Percentiles rank a stretch among this genome's conserved stretches.
Evolutionary conservation across 1,139 yeast species (phyloP).

Genomic region (Taphrina populina): DNA sequence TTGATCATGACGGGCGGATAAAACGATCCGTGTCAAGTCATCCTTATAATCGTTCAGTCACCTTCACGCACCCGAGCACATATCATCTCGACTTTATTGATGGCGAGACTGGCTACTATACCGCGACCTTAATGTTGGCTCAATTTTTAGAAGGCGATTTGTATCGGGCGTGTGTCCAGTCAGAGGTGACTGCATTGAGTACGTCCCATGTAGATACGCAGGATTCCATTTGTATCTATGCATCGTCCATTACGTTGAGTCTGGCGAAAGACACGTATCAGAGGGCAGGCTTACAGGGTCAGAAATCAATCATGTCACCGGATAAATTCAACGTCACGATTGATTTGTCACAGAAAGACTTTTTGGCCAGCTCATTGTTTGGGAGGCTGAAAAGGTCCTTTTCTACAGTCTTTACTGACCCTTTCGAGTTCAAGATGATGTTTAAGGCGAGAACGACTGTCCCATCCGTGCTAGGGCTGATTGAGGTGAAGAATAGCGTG

Average conservation of each 20-base stretch:
- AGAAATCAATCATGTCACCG: neutral
- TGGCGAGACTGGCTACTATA: neutral
- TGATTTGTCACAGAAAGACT: constrained; percentile 19
- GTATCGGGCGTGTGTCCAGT: neutral
- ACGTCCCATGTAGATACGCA: constrained; percentile 2
- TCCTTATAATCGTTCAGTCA: constrained; percentile 11
- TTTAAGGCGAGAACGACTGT: neutral
- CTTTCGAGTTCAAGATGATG: neutral
- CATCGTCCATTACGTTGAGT: constrained; percentile 15
- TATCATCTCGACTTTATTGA: neutral
- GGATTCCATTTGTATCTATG: constrained; percentile 13
- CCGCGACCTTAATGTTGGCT: neutral
- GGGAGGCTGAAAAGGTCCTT: constrained; percentile 7
- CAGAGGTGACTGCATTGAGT: constrained; percentile 4
- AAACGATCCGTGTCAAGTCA: constrained; percentile 6
- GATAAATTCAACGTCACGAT: constrained; percentile 8
- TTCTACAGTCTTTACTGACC: neutral
- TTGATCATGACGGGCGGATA: neutral
- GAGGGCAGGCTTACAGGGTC: constrained; percentile 25
- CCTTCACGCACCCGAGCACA: neutral
- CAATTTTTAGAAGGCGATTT: constrained; percentile 1
- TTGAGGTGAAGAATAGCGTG: neutral
- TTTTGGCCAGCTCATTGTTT: constrained; percentile 1
- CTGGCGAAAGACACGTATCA: constrained; percentile 28
- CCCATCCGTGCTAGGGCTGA: neutral